These are phyloP conservation scores for Hansenula sp. DNA, from an alignment of 1,139 yeast species.

Conservation along the genomic window DNA sequence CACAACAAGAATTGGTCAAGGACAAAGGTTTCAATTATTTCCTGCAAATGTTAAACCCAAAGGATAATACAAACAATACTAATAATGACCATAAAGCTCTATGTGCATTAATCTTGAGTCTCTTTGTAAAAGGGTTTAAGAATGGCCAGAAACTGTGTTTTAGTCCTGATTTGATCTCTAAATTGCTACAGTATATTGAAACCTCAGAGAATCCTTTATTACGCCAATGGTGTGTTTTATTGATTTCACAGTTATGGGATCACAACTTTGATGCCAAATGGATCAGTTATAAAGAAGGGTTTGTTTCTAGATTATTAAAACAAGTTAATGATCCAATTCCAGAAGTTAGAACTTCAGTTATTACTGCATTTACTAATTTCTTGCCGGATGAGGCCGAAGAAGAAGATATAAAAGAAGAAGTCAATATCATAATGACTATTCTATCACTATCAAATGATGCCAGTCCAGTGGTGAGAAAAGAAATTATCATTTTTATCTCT, in stretches of 20 bases:
- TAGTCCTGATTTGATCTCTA: constrained; percentile 65
- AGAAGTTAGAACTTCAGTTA: constrained; percentile 85
- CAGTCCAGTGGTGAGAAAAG: constrained; percentile 83
- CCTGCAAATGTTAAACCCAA: constrained; percentile 63
- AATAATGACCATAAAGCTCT: constrained; percentile 89
- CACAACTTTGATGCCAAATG: constrained; percentile 73
- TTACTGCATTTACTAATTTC: constrained; percentile 70
- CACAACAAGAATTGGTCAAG: constrained; percentile 88
- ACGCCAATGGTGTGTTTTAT: constrained; percentile 86
- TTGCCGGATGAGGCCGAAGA: constrained; percentile 45
- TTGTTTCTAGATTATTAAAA: constrained; percentile 49
- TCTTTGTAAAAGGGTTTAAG: constrained; percentile 76
- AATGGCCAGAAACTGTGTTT: constrained; percentile 80
- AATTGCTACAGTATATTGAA: constrained; percentile 62
- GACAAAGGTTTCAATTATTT: constrained; percentile 91
- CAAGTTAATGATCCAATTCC: constrained; percentile 87
- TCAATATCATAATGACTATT: constrained; percentile 39
- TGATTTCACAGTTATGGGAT: constrained; percentile 75
- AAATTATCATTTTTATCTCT: constrained; percentile 73
- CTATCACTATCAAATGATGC: constrained; percentile 70
- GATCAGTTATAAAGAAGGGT: constrained; percentile 64
- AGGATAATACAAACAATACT: constrained; percentile 35
- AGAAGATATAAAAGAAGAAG: constrained; percentile 38
- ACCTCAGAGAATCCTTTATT: constrained; percentile 78
- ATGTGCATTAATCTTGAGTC: constrained; percentile 86